Conservation (phyloP, 2,329 filamentous ascomycete species). For the Epichloe sp. region DNA sequence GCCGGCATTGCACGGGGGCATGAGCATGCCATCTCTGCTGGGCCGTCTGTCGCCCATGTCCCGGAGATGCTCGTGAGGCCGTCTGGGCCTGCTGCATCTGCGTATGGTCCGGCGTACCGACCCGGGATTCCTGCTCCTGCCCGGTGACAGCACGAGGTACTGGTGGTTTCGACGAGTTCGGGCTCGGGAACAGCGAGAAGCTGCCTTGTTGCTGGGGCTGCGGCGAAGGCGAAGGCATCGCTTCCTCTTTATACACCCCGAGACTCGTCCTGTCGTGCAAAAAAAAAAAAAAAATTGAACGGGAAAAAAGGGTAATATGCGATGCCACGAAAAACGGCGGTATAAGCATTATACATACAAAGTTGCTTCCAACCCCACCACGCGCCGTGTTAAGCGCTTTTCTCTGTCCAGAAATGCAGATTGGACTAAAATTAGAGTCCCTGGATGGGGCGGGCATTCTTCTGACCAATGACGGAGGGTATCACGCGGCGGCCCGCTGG, state of each 20-base stretch:
- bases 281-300: neutral
- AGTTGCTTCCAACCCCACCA: neutral
- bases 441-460: neutral
- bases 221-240: slow-evolving; percentile 1
- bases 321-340: too few species aligned
- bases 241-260: neutral
- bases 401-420: neutral
- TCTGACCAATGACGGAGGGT: neutral
- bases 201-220: neutral
- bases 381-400: neutral
- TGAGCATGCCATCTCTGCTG: too few species aligned
- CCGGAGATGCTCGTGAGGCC: too few species aligned
- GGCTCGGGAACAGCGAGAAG: too few species aligned
- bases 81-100: too few species aligned
- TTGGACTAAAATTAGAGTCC: neutral
- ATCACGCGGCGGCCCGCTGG: neutral
- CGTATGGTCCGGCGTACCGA: too few species aligned
- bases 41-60: too few species aligned
- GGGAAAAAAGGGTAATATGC: too few species aligned
- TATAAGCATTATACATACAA: too few species aligned
- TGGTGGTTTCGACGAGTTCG: slow-evolving; percentile 14
- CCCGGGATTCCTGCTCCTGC: neutral
- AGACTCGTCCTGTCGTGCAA: neutral
- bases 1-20: too few species aligned
- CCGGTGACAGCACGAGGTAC: slow-evolving; percentile 4